A percentile compares a stretch with the other conserved stretches of the same genome.
phyloP scores from a whole-genome alignment of 768 basidiomycete species.

The Suillus americanus region DNA sequence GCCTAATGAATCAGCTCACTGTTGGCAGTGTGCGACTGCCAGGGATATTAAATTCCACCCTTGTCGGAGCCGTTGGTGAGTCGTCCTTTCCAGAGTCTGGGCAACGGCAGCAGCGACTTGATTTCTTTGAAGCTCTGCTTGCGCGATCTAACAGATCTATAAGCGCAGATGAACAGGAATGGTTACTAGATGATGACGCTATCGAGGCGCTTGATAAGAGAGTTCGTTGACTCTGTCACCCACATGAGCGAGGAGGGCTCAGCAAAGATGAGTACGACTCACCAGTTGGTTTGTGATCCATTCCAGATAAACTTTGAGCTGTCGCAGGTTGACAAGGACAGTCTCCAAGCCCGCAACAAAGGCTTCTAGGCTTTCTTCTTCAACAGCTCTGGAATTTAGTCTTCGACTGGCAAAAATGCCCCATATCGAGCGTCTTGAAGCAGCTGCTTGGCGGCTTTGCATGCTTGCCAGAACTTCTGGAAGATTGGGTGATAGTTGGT shows the following conservation, averaged over 20 bases:
- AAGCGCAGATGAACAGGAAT: not conserved
- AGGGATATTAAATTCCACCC: conserved; percentile 5
- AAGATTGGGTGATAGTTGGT: conserved; percentile 8
- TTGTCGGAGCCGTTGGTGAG: not conserved
- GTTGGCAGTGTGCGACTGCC: not conserved
- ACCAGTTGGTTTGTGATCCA: conserved; percentile 28
- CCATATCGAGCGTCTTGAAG: conserved; percentile 8
- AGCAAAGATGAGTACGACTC: conserved; percentile 10
- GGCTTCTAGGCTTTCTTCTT: conserved; percentile 12
- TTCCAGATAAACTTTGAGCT: conserved; percentile 27
- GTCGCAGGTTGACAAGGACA: conserved; percentile 18
- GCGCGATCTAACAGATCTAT: not conserved
- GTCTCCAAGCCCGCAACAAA: conserved; percentile 23
- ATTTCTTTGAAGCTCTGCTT: not conserved
- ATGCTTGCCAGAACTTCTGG: not conserved
- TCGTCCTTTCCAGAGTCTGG: not conserved
- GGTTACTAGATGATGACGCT: not conserved
- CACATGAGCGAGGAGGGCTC: conserved; percentile 20
- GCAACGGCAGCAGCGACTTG: not conserved
- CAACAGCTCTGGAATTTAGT: not conserved
- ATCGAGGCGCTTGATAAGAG: not conserved
- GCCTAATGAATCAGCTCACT: not conserved
- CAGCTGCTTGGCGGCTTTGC: conserved; percentile 1
- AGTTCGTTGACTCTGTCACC: not conserved
- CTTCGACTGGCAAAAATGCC: not conserved